A percentile compares a stretch with the other conserved stretches of the same genome.
phyloP scores from a whole-genome alignment of 2,329 filamentous ascomycete genomes.

The Davidsoniella virescens region DNA sequence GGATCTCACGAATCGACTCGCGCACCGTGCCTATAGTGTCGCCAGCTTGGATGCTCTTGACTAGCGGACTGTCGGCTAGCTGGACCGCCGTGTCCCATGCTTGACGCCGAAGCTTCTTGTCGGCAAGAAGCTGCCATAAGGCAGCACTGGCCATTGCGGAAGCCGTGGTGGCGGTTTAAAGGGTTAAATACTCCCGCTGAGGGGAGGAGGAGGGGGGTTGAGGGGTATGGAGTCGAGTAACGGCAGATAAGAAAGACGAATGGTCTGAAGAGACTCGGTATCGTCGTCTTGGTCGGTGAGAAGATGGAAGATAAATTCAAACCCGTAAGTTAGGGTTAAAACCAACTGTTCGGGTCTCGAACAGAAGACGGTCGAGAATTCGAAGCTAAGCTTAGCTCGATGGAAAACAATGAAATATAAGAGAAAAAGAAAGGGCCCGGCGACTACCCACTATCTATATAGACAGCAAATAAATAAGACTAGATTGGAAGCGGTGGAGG shows the following conservation, averaged over 20 bases:
- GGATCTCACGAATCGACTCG: constrained; percentile 10
- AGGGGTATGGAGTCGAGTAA: background rate
- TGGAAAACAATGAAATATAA: too few species aligned
- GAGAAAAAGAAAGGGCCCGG: too few species aligned
- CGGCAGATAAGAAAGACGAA: background rate
- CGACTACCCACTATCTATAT: too few species aligned
- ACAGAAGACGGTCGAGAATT: too few species aligned
- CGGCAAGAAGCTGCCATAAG: constrained; percentile 11
- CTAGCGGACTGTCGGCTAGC: constrained; percentile 10
- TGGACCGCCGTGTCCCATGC: constrained; percentile 12
- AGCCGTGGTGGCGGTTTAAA: constrained; percentile 7
- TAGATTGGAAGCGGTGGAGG: too few species aligned
- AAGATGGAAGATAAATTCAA: background rate
- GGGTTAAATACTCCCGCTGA: background rate
- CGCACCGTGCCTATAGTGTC: constrained; percentile 12
- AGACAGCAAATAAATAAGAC: too few species aligned
- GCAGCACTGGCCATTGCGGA: constrained; percentile 12
- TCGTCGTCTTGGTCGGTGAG: background rate
- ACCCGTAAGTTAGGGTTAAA: too few species aligned
- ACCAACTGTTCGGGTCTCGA: too few species aligned
- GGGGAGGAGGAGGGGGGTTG: background rate
- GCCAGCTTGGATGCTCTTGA: constrained; percentile 12
- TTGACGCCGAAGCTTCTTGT: constrained; percentile 12
- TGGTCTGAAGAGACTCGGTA: too few species aligned
- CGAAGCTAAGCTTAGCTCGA: too few species aligned